Conservation (phyloP, 805 yeast genomes). For the Ogataea nitratoaversa region DNA sequence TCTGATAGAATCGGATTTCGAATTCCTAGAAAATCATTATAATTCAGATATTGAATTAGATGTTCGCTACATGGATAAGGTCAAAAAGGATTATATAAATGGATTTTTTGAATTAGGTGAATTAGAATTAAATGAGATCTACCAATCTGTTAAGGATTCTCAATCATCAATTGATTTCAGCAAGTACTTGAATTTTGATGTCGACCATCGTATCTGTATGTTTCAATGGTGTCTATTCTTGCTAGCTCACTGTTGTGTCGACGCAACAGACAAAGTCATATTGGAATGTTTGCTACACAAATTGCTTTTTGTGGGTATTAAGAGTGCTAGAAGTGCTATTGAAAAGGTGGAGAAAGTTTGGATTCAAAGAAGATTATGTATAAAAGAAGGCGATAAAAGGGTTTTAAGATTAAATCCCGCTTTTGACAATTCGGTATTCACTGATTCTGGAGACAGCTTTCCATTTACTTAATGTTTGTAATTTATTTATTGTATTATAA, state of each 20-base stretch:
- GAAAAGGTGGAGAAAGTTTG: conserved; percentile 24
- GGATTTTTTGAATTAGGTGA: conserved; percentile 10
- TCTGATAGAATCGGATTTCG: conserved; percentile 13
- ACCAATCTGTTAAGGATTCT: conserved; percentile 2
- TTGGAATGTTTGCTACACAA: conserved; percentile 24
- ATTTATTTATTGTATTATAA: too few relatives aligned
- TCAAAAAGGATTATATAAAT: conserved; percentile 5
- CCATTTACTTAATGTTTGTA: conserved; percentile 18
- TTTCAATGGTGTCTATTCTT: conserved; percentile 27
- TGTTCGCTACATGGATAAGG: conserved; percentile 2
- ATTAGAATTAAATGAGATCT: conserved; percentile 9
- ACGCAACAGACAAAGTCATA: conserved; percentile 23
- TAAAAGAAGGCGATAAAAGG: conserved; percentile 6
- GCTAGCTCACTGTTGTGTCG: conserved; percentile 23
- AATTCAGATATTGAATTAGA: conserved; percentile 17
- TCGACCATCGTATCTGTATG: conserved; percentile 31
- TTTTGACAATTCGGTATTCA: conserved; percentile 9
- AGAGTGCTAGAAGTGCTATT: conserved; percentile 22
- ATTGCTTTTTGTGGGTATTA: conserved; percentile 23
- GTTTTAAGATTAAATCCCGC: conserved; percentile 9
- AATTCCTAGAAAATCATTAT: conserved; percentile 17
- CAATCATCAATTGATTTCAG: conserved; percentile 10
- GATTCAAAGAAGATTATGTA: conserved; percentile 22
- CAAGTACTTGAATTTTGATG: conserved; percentile 19
- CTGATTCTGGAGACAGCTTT: conserved; percentile 11